Conservation (phyloP, 441 rosid species). For the Melastoma candidum region DNA sequence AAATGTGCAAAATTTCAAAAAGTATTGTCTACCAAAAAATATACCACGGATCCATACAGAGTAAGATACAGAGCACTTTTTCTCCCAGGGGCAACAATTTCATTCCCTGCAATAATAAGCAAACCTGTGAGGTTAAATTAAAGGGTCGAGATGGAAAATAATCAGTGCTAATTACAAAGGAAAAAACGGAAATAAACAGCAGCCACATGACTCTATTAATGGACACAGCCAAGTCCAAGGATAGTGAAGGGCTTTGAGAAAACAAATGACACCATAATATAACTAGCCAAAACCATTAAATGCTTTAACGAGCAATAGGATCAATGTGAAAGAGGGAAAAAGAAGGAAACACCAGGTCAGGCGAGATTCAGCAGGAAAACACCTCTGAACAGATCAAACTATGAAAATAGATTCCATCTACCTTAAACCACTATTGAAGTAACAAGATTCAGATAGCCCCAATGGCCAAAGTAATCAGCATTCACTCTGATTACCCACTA, state of each 20-base stretch:
- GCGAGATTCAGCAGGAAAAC: too few relatives aligned
- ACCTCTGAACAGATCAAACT: too few relatives aligned
- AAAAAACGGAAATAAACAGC: not conserved
- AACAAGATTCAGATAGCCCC: too few relatives aligned
- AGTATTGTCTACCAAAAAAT: constrained; percentile 8
- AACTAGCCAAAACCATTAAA: too few relatives aligned
- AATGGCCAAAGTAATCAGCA: too few relatives aligned
- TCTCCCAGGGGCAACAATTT: constrained; percentile 77
- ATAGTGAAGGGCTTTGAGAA: not conserved
- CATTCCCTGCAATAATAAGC: constrained; percentile 52
- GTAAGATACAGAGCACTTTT: constrained; percentile 63
- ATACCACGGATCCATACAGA: constrained; percentile 70
- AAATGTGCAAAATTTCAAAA: not conserved
- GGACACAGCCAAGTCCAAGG: not conserved
- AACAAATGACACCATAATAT: too few relatives aligned
- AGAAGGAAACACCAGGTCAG: too few relatives aligned
- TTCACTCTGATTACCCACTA: too few relatives aligned
- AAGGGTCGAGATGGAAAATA: not conserved
- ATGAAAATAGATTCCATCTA: too few relatives aligned
- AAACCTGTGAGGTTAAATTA: constrained; percentile 1
- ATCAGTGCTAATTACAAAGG: not conserved
- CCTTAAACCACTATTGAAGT: too few relatives aligned
- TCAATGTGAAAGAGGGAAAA: too few relatives aligned
- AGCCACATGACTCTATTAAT: not conserved
- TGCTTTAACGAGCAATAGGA: too few relatives aligned